Conservation (phyloP, 805 yeast species). For the Ogataea thermomethanolica region DNA sequence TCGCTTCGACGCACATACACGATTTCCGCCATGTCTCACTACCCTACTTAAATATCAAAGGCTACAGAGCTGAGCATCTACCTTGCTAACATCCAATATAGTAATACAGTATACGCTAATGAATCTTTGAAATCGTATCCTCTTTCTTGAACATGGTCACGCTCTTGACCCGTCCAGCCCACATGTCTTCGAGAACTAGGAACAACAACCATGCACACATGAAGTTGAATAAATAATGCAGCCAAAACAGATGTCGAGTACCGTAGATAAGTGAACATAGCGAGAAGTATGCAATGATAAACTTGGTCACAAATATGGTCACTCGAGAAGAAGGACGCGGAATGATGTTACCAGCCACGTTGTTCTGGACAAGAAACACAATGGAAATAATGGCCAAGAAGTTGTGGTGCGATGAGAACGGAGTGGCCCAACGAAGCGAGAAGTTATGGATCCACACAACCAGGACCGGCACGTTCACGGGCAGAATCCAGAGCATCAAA, state of each 20-base stretch:
- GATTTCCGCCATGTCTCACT: conserved; percentile 25
- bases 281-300: conserved; percentile 48
- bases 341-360: conserved; percentile 46
- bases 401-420: conserved; percentile 85
- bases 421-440: conserved; percentile 73
- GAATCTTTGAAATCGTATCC: conserved; percentile 20
- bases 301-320: conserved; percentile 33
- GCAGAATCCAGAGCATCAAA: conserved; percentile 73
- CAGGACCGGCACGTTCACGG: conserved; percentile 73
- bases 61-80: conserved; percentile 21
- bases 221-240: conserved; percentile 72
- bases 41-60: conserved; percentile 26
- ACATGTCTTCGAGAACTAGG: conserved; percentile 23
- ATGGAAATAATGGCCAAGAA: conserved; percentile 74
- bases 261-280: conserved; percentile 71
- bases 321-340: conserved; percentile 34
- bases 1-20: conserved; percentile 13
- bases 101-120: conserved; percentile 13
- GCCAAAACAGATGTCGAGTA: conserved; percentile 76
- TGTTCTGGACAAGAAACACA: conserved; percentile 52
- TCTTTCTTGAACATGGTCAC: conserved; percentile 16
- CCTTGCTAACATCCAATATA: conserved; percentile 7
- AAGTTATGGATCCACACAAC: conserved; percentile 81
- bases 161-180: conserved; percentile 18
- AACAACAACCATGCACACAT: conserved; percentile 50